phyloP scores from a whole-genome alignment of 176 grass and related monocot species.

The Triticum dicoccoides region DNA sequence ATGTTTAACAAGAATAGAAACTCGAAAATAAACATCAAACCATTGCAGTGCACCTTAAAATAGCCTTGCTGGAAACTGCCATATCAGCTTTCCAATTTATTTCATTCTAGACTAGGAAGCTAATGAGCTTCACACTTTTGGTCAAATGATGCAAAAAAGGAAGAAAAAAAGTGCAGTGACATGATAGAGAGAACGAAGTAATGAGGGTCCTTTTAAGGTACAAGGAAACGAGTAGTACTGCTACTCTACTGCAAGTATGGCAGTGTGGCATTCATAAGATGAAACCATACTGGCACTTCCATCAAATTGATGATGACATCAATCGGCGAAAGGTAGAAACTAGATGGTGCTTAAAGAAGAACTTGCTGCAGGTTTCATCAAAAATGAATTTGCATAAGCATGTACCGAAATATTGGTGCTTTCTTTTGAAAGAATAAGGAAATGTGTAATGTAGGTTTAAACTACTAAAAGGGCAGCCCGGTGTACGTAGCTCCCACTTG shows the following conservation, averaged over 20 bases:
- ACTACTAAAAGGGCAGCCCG: background rate
- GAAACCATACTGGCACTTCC: background rate
- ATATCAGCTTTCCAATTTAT: constrained; percentile 1
- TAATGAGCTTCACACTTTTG: background rate
- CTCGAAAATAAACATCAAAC: background rate
- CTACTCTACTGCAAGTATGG: background rate
- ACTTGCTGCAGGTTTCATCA: background rate
- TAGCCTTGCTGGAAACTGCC: background rate
- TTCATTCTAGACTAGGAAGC: background rate
- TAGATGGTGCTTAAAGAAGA: background rate
- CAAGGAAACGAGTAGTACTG: constrained; percentile 2
- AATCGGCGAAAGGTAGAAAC: background rate
- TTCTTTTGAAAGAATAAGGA: background rate
- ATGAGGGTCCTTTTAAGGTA: background rate
- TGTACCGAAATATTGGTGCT: background rate
- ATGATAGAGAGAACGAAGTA: background rate
- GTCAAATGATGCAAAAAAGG: constrained; percentile 9
- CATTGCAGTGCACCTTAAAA: background rate
- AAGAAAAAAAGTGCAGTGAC: background rate
- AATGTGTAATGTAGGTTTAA: background rate
- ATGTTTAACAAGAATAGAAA: background rate
- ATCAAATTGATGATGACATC: constrained; percentile 13
- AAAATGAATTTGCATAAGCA: background rate
- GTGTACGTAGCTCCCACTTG: too few species aligned
- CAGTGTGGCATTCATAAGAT: background rate